phyloP scores from a whole-genome alignment of 495 filamentous ascomycete species.

The Bombardia bombarda region DNA sequence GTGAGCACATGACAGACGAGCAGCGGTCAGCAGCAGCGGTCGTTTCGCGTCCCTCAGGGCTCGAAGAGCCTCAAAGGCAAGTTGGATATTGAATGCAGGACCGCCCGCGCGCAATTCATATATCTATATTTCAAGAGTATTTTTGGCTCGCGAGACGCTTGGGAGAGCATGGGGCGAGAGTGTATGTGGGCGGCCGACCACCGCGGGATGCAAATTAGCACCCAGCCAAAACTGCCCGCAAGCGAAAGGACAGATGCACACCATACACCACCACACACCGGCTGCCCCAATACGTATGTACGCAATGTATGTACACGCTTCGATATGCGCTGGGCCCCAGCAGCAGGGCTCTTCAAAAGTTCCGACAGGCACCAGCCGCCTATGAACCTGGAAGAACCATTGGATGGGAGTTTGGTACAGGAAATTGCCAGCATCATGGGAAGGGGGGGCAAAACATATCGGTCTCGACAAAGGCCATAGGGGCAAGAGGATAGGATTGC shows the following conservation, averaged over 20 bases:
- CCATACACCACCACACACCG: background rate
- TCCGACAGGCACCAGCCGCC: too few relatives aligned
- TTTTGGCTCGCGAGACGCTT: slow-evolving; percentile 13
- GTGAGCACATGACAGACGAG: too few relatives aligned
- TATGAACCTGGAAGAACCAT: too few relatives aligned
- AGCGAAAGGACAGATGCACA: background rate
- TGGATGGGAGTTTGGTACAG: slow-evolving; percentile 2
- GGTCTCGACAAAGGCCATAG: too few relatives aligned
- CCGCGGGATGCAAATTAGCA: slow-evolving; percentile 13
- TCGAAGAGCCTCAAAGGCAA: background rate
- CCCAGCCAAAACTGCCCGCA: background rate
- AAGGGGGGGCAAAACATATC: too few relatives aligned
- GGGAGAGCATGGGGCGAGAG: slow-evolving; percentile 2
- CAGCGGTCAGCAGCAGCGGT: background rate
- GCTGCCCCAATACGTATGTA: background rate
- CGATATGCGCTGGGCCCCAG: too few relatives aligned
- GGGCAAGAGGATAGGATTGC: too few relatives aligned
- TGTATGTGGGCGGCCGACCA: too few relatives aligned
- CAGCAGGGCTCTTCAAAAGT: too few relatives aligned
- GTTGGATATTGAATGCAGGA: background rate
- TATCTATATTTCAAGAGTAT: slow-evolving; percentile 6
- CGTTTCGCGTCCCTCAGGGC: background rate
- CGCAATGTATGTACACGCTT: too few relatives aligned
- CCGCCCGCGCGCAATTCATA: slow-evolving; percentile 4
- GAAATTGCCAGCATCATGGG: slow-evolving; percentile 4